phyloP scores from a whole-genome alignment of 805 yeast genomes.

The Candida ipomoeae region DNA sequence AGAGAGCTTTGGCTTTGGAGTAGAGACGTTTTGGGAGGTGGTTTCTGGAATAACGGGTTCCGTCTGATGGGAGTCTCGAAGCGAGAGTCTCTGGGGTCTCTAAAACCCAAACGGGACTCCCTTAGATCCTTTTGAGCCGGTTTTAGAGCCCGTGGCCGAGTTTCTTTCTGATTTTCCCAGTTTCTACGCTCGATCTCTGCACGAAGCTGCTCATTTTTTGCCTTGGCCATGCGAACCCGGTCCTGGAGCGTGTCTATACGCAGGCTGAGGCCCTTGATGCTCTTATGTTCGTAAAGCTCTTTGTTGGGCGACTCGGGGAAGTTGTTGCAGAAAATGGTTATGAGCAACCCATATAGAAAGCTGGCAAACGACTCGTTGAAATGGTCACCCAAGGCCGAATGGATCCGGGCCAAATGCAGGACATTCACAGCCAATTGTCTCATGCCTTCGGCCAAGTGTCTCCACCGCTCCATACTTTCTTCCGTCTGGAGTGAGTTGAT shows the following conservation, averaged over 20 bases:
- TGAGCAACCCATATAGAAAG: constrained; percentile 71
- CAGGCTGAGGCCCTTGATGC: constrained; percentile 19
- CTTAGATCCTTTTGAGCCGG: too few species aligned
- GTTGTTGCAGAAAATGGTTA: constrained; percentile 87
- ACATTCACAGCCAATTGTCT: constrained; percentile 57
- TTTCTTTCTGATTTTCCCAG: neutral
- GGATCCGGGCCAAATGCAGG: constrained; percentile 52
- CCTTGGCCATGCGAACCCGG: constrained; percentile 18
- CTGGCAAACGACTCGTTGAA: constrained; percentile 79
- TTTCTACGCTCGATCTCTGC: neutral
- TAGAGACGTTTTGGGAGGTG: neutral
- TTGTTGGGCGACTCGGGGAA: constrained; percentile 45
- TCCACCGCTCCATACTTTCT: constrained; percentile 37
- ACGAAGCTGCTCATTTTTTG: constrained; percentile 10
- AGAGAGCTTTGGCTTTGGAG: neutral
- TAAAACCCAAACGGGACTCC: neutral
- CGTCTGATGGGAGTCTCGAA: constrained; percentile 1
- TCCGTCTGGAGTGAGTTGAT: constrained; percentile 41
- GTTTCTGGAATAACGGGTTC: neutral
- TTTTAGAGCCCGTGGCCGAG: too few species aligned
- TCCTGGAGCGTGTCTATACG: constrained; percentile 22
- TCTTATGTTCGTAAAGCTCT: constrained; percentile 30
- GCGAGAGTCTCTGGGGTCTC: neutral
- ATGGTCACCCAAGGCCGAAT: constrained; percentile 51
- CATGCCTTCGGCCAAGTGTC: constrained; percentile 38